phyloP scores from a whole-genome alignment of 176 grass and related monocot species.

The Tillandsia fasciculata region DNA sequence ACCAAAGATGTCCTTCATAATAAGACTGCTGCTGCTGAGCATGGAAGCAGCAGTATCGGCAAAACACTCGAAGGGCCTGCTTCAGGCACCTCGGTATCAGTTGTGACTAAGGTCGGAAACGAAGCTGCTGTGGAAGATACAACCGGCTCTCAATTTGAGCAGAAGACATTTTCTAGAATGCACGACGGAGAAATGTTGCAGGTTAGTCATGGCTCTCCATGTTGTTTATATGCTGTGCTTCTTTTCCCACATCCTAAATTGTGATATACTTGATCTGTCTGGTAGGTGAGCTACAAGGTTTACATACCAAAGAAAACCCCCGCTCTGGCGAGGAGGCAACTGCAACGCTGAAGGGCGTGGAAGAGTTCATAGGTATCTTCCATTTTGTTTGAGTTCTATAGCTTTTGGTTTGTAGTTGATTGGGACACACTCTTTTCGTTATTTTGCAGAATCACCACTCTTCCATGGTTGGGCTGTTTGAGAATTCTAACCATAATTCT shows the following conservation, averaged over 20 bases:
- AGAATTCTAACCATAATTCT: conserved; percentile 1
- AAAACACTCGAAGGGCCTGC: not conserved
- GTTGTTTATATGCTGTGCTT: not conserved
- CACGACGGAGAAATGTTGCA: conserved; percentile 75
- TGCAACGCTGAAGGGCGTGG: conserved; percentile 46
- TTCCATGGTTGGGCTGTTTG: not conserved
- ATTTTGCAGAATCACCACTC: not conserved
- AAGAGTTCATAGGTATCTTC: not conserved
- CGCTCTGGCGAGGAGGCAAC: conserved; percentile 58
- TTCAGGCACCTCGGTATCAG: not conserved
- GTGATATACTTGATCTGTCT: conserved; percentile 27
- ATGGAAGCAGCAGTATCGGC: conserved; percentile 8
- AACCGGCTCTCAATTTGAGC: conserved; percentile 50
- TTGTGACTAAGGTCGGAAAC: not conserved
- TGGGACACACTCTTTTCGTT: not conserved
- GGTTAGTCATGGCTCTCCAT: conserved; percentile 32
- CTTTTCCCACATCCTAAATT: conserved; percentile 8
- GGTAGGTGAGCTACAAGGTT: conserved; percentile 90
- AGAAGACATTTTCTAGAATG: conserved; percentile 90
- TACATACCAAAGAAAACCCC: conserved; percentile 77
- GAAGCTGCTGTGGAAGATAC: conserved; percentile 1
- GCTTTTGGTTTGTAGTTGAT: not conserved
- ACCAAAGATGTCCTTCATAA: conserved; percentile 10
- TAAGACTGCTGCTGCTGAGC: conserved; percentile 8
- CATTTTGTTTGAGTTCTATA: not conserved